Conservation (phyloP, 2,329 filamentous ascomycete genomes). For the Chaetomiaceae sp. region DNA sequence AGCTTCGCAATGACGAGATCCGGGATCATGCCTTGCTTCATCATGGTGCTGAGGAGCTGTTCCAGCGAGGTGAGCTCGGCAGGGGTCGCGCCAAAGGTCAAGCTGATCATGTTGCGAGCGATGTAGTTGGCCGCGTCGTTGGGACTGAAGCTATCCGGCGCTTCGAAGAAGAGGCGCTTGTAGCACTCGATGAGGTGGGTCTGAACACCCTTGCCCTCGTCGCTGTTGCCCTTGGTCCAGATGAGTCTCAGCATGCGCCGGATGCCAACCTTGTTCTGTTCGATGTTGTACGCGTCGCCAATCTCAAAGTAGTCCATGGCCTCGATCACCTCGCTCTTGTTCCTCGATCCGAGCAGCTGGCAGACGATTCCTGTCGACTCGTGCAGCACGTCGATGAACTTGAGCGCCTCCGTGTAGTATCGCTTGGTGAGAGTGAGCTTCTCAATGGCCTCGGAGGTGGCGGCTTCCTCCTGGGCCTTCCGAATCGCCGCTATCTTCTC, state of each 20-base stretch:
- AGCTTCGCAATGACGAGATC: conserved; percentile 85
- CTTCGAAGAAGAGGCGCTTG: conserved; percentile 91
- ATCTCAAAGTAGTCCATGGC: conserved; percentile 98
- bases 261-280: conserved; percentile 88
- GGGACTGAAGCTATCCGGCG: conserved; percentile 77
- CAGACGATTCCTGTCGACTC: conserved; percentile 74
- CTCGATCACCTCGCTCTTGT: conserved; percentile 98
- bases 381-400: conserved; percentile 89
- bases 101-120: conserved; percentile 96
- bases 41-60: conserved; percentile 94
- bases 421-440: conserved; percentile 82
- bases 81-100: conserved; percentile 92
- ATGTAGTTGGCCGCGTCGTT: conserved; percentile 95
- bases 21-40: conserved; percentile 83
- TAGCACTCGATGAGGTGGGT: conserved; percentile 96
- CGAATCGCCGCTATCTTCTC: conserved; percentile 67
- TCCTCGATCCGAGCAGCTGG: conserved; percentile 85
- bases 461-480: conserved; percentile 81
- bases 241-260: conserved; percentile 93
- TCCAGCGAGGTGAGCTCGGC: conserved; percentile 94
- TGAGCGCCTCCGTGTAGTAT: conserved; percentile 89
- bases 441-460: conserved; percentile 80
- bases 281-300: conserved; percentile 91
- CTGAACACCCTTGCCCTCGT: conserved; percentile 97
- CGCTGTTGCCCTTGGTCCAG: conserved; percentile 99